Percentiles rank a stretch among this genome's conserved stretches.
Evolutionary conservation across 1,284 basidiomycete genomes (phyloP).

Genomic region (Cryptococcus sp.): DNA sequence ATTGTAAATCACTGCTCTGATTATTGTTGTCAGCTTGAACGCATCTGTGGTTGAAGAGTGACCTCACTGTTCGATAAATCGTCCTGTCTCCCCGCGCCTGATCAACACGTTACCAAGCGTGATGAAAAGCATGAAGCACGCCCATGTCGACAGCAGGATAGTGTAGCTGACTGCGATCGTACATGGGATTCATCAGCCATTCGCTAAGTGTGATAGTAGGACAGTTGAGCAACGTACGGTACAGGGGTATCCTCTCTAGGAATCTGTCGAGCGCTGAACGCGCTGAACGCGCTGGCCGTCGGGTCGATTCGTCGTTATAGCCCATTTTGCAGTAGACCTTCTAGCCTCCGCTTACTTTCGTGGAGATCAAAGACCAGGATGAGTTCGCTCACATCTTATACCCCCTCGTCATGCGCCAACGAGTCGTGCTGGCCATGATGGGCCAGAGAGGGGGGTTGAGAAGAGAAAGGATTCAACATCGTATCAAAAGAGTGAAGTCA

Average conservation of each 20-base stretch:
- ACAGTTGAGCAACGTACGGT: conserved; percentile 6
- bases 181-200: background rate
- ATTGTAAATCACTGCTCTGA: conserved; percentile 32
- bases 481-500: no score
- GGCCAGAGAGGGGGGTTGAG: no score
- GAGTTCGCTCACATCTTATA: no score
- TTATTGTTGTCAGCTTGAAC: background rate
- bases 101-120: conserved; percentile 30
- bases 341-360: no score
- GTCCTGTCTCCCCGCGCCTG: conserved; percentile 22
- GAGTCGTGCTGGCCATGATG: no score
- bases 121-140: conserved; percentile 34
- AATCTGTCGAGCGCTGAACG: conserved; percentile 5
- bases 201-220: background rate
- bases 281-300: background rate
- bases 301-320: background rate
- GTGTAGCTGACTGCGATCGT: conserved; percentile 25
- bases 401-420: no score
- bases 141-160: conserved; percentile 31
- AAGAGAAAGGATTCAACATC: no score
- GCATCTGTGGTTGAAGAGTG: background rate
- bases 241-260: conserved; percentile 8
- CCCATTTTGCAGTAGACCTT: background rate
- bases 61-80: conserved; percentile 39
- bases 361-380: no score